These are phyloP conservation scores for Scedosporium dehoogii DNA, from an alignment of 2,329 filamentous ascomycete genomes.

Conservation along the genomic window DNA sequence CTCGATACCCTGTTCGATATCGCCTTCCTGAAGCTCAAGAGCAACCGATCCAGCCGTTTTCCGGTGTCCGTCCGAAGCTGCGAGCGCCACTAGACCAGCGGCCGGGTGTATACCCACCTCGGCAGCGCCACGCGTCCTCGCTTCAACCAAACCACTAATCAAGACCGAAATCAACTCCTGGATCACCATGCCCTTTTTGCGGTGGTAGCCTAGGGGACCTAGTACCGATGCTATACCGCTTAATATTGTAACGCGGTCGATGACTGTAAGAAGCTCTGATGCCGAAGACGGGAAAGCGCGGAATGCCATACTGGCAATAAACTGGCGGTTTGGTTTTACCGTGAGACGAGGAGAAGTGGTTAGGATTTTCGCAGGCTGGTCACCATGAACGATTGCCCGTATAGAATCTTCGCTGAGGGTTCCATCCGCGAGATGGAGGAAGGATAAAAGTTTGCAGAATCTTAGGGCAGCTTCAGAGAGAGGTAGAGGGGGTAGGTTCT, in stretches of 20 bases:
- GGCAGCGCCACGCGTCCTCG: constrained; percentile 85
- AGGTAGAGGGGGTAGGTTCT: constrained; percentile 61
- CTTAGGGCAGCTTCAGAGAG: constrained; percentile 66
- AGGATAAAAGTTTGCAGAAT: constrained; percentile 59
- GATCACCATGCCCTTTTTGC: constrained; percentile 86
- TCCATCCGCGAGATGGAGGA: constrained; percentile 56
- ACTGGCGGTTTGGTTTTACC: constrained; percentile 46
- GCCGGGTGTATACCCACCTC: constrained; percentile 94
- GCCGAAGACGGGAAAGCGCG: constrained; percentile 59
- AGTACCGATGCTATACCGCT: constrained; percentile 84
- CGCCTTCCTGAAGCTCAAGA: constrained; percentile 53
- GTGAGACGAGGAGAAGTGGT: constrained; percentile 45
- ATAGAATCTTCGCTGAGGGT: constrained; percentile 50
- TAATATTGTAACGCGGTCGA: constrained; percentile 69
- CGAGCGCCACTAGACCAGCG: constrained; percentile 69
- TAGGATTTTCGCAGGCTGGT: constrained; percentile 36
- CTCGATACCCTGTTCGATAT: constrained; percentile 57
- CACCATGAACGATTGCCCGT: constrained; percentile 56
- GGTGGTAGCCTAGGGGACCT: constrained; percentile 64
- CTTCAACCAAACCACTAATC: constrained; percentile 78
- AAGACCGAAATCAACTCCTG: constrained; percentile 76
- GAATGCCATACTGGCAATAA: constrained; percentile 57
- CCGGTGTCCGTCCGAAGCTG: constrained; percentile 36
- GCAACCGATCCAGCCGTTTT: constrained; percentile 37
- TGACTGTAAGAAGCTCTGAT: constrained; percentile 58